A percentile compares a stretch with the other conserved stretches of the same genome.
phyloP scores from a whole-genome alignment of 345 rosid species.

The Dipteronia dyeriana region DNA sequence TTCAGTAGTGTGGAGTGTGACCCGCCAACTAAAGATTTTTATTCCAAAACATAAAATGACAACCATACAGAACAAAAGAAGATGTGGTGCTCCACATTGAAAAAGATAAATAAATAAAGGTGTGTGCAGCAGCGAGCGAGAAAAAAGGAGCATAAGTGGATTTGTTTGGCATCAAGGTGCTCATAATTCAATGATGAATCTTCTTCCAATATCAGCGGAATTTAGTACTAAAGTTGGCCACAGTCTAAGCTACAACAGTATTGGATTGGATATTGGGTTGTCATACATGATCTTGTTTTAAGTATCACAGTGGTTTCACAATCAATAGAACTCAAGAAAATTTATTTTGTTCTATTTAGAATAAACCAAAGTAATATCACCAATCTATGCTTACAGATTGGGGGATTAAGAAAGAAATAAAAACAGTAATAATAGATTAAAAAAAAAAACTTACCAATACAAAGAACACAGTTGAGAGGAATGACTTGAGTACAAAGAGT shows the following conservation, averaged over 20 bases:
- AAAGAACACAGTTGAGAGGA: constrained; percentile 79
- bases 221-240: background rate
- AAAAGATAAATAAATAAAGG: too few relatives aligned
- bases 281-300: background rate
- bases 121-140: too few relatives aligned
- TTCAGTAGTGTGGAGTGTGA: too few relatives aligned
- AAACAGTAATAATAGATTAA: background rate
- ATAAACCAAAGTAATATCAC: constrained; percentile 8
- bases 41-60: too few relatives aligned
- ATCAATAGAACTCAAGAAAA: background rate
- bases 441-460: constrained; percentile 55
- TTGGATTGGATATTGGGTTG: background rate
- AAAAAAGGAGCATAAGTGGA: too few relatives aligned
- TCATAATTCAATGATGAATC: background rate
- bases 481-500: constrained; percentile 62
- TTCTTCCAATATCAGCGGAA: too few relatives aligned
- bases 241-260: background rate
- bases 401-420: background rate
- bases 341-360: background rate
- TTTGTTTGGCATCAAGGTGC: background rate
- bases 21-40: too few relatives aligned
- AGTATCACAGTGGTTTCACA: background rate
- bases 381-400: background rate
- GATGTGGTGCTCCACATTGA: too few relatives aligned
- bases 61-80: too few relatives aligned